Base-by-base conservation (phyloP, 192 early-diverging fungal species). In the Rhizophagus sp. region DNA sequence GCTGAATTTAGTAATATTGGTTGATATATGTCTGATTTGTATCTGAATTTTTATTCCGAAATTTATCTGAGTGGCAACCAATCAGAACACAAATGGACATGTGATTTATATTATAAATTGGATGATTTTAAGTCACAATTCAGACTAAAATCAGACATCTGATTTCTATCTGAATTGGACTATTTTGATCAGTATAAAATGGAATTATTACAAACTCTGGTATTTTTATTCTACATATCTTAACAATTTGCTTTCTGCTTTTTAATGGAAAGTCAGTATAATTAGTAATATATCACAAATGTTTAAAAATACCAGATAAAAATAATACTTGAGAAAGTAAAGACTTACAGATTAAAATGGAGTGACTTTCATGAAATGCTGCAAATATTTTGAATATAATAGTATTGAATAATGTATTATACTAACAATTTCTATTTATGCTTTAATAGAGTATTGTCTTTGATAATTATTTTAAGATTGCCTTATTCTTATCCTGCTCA, bases 241-340 rank as follows among this genome's bases (percentile, higher is more conserved):
- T 66, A 34, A 69, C 39, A 44, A 8, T 69, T 70, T 41, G 13
- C 67, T 69, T n/a, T 11, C 25, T 4, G 12, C 25, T n/a, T 75
- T 81, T 81, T 68, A 81, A 75, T 81, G 64, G 47, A 4, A 69
- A 15, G 63, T 81, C 7, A 27, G 64, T 57, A 62, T 0, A 0
- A 11, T 81, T n/a, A n/a, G n/a, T 2, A 81, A 81, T 69, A 11
- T 81, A 47, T 62, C 47, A 12, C 2, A 78, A 77, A 76, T 27
- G 69, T 81, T 81, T 25, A 39, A 41, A 44, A 34, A 49, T 81
- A 81, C 68, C 74, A 81, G 13, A 62, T 50, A 81, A 65, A 81
- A n/a, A n/a, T n/a, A 22, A 17, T 36, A 63, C 27, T 81, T 44
- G 30, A 81, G 64, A 81, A 78, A 44, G 65, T 49, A 4, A 81